These are phyloP conservation scores for Hibiscus tridactylites DNA, from an alignment of 345 rosid genomes.

Conservation along the genomic window DNA sequence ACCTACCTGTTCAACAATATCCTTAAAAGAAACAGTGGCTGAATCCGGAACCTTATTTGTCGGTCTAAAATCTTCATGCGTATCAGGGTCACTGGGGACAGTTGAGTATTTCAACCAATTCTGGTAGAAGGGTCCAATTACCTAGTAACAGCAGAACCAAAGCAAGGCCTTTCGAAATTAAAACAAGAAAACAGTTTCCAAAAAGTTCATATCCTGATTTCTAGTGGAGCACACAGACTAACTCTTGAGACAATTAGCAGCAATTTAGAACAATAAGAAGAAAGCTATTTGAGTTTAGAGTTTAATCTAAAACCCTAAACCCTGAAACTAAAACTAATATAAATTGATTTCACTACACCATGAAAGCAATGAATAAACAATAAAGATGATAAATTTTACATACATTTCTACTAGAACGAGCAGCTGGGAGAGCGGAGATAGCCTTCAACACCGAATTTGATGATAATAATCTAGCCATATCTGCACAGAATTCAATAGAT, in stretches of 20 bases:
- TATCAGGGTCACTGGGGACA: constrained; percentile 66
- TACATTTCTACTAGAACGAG: constrained; percentile 41
- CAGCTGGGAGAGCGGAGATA: constrained; percentile 32
- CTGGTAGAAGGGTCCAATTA: constrained; percentile 27
- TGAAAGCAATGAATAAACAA: neutral
- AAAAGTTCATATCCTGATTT: too few relatives aligned
- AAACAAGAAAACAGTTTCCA: neutral
- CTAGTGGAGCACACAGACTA: neutral
- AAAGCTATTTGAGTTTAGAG: neutral
- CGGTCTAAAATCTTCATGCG: constrained; percentile 80
- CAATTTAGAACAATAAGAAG: too few relatives aligned
- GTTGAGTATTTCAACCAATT: constrained; percentile 42
- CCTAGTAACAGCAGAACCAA: constrained; percentile 27
- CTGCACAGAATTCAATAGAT: neutral
- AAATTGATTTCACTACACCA: neutral
- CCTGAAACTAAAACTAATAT: neutral
- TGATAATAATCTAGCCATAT: constrained; percentile 55
- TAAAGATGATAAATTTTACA: too few relatives aligned
- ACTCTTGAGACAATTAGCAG: neutral
- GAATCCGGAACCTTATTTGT: constrained; percentile 46
- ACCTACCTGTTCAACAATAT: constrained; percentile 69
- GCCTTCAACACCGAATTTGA: constrained; percentile 47
- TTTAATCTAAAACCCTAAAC: neutral
- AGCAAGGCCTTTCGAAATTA: neutral
- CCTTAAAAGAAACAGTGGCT: constrained; percentile 43